Conservation (phyloP, 441 rosid genomes). For the Arabidopsis lyrata region DNA sequence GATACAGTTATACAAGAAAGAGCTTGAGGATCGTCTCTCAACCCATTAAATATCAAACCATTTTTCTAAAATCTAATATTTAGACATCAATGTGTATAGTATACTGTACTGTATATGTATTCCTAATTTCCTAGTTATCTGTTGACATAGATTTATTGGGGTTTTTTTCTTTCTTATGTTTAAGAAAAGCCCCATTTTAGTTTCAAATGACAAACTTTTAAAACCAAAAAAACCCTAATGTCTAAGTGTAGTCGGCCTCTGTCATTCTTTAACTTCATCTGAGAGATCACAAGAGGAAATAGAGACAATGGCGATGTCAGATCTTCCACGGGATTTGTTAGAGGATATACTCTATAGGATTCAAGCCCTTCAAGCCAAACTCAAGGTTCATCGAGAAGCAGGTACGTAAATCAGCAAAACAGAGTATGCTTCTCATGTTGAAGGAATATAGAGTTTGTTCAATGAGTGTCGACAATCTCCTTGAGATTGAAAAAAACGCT, state of each 20-base stretch:
- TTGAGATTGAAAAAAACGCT: background rate
- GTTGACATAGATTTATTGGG: background rate
- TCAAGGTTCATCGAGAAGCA: constrained; percentile 47
- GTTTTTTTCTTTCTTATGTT: background rate
- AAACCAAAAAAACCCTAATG: too few relatives aligned
- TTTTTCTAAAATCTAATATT: background rate
- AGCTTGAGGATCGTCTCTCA: constrained; percentile 52
- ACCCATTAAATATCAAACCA: constrained; percentile 32
- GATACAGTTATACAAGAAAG: constrained; percentile 64
- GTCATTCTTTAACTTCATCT: background rate
- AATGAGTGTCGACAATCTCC: background rate
- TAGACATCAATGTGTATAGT: background rate
- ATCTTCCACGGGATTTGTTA: too few relatives aligned
- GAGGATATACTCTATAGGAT: too few relatives aligned
- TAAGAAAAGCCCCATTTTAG: background rate
- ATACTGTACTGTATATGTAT: background rate
- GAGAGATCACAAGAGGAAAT: background rate
- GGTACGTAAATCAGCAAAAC: background rate
- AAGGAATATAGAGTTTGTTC: background rate
- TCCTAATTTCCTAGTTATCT: background rate
- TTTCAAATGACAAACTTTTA: too few relatives aligned
- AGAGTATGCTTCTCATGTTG: background rate
- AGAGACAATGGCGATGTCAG: too few relatives aligned
- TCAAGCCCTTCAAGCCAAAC: constrained; percentile 65
- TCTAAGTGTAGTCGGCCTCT: background rate